Percentiles rank a stretch among this genome's conserved stretches.
These are phyloP conservation scores for Parathielavia hyrcaniae DNA, from an alignment of 495 filamentous ascomycete genomes.

Conservation along the genomic window DNA sequence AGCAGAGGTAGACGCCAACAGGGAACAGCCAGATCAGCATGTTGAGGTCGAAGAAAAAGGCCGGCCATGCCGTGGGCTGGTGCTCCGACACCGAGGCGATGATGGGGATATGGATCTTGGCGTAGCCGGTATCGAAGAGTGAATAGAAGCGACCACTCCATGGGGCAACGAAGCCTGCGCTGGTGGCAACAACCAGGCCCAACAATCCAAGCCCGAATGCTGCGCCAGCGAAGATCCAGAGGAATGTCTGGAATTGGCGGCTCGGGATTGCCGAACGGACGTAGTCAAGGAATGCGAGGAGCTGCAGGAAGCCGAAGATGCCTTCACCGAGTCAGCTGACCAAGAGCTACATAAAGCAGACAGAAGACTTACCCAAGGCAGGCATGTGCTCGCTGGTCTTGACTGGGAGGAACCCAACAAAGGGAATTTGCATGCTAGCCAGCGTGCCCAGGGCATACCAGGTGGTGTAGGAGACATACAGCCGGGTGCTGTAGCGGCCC, in stretches of 20 bases:
- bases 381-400: conserved; percentile 99
- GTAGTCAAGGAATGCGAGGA: conserved; percentile 90
- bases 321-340: conserved; percentile 43
- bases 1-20: conserved; percentile 97
- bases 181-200: conserved; percentile 72
- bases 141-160: conserved; percentile 99
- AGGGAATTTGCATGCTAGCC: conserved; percentile 99
- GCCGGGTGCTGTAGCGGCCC: conserved; percentile 87
- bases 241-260: conserved; percentile 86
- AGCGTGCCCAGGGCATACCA: conserved; percentile 97
- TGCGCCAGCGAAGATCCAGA: conserved; percentile 69
- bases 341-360: neutral
- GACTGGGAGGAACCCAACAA: conserved; percentile 95
- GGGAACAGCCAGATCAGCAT: conserved; percentile 99
- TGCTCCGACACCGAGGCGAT: conserved; percentile 99
- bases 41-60: conserved; percentile 99
- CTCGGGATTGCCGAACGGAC: conserved; percentile 78
- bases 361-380: conserved; percentile 63
- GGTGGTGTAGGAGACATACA: conserved; percentile 94
- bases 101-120: conserved; percentile 99
- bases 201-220: conserved; percentile 55
- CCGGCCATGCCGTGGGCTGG: conserved; percentile 99
- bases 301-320: conserved; percentile 91
- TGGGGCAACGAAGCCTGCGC: conserved; percentile 86
- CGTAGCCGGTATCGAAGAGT: conserved; percentile 97